Conservation (phyloP, 495 filamentous ascomycete genomes). For the Annulohypoxylon nitens region DNA sequence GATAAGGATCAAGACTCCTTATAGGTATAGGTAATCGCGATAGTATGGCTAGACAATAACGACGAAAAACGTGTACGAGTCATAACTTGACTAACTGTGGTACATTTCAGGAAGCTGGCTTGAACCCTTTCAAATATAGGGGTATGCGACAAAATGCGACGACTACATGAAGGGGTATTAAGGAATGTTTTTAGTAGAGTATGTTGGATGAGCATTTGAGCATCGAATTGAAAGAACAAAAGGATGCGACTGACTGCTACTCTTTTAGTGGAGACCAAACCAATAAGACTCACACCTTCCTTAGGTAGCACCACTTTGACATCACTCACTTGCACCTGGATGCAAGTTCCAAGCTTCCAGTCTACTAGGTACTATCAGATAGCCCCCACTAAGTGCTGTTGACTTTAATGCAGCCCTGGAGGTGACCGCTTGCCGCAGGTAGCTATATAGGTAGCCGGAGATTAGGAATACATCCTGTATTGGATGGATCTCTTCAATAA, state of each 20-base stretch:
- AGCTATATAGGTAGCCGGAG: too few relatives aligned
- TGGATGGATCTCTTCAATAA: too few relatives aligned
- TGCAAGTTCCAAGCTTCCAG: too few relatives aligned
- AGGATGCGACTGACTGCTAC: background rate
- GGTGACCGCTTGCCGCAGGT: too few relatives aligned
- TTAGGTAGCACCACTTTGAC: slow-evolving; percentile 2
- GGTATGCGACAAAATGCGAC: slow-evolving; percentile 1
- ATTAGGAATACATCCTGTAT: too few relatives aligned
- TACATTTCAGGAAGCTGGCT: background rate
- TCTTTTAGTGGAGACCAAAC: slow-evolving; percentile 1
- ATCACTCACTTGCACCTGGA: background rate
- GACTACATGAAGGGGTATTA: background rate
- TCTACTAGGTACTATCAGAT: too few relatives aligned
- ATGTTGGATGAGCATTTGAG: background rate
- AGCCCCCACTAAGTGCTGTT: too few relatives aligned
- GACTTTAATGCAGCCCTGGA: too few relatives aligned
- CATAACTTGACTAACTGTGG: slow-evolving; percentile 12
- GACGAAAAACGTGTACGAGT: slow-evolving; percentile 8
- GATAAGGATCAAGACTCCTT: slow-evolving; percentile 18
- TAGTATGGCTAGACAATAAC: background rate
- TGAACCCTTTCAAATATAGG: background rate
- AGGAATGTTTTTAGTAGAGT: background rate
- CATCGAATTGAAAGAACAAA: background rate
- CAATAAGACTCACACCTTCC: background rate
- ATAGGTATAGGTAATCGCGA: background rate